Base-by-base conservation (phyloP, 768 basidiomycete genomes). In the Naganishia randhawae region DNA sequence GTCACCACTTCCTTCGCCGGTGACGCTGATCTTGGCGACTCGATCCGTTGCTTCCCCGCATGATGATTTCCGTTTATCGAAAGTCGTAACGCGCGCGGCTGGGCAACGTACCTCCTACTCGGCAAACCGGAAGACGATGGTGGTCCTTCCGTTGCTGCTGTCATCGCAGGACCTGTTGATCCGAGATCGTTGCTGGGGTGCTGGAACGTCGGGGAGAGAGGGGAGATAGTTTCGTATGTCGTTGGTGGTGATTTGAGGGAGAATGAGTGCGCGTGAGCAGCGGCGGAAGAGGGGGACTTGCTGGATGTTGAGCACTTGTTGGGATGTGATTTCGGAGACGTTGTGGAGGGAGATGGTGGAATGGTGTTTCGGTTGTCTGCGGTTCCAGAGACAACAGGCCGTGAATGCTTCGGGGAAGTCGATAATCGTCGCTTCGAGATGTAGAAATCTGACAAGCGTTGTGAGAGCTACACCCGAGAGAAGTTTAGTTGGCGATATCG, bases 81-180 rank as follows among this genome's bases (percentile, higher is more conserved):
- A 52, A 55, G 54, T 35, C 54, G 31, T n/a, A 55, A 39, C 27
- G 33, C 33, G 13, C 54, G 54, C 33, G 54, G 54, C 31, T 55
- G 54, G 1, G 54, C 54, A 8, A 55, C 33, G 19, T 55, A 55
- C 54, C 54, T 32, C 31, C 54, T 32, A n/a, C 54, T 55, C 54
- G 54, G 54, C 6, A 55, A 22, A 11, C 54, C 54, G n/a, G 54
- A 55, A 31, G 54, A 55, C 31, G 32, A 33, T n/a, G 54, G 33
- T 13, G 31, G 16, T 9, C 32, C 32, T 55, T 37, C 31, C 54
- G 2, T 37, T 55, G 9, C 45, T 48, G n/a, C 19, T 22, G 11
- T 22, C 3, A 22, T 17, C 13, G 45, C 25, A 48, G 25, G 11
- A n/a, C 45, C 45, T n/a, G n/a, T n/a, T n/a, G n/a, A n/a, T n/a